Percentiles rank a stretch among this genome's conserved stretches.
phyloP scores from a whole-genome alignment of 2,329 filamentous ascomycete genomes.

The Penicillium sp. region DNA sequence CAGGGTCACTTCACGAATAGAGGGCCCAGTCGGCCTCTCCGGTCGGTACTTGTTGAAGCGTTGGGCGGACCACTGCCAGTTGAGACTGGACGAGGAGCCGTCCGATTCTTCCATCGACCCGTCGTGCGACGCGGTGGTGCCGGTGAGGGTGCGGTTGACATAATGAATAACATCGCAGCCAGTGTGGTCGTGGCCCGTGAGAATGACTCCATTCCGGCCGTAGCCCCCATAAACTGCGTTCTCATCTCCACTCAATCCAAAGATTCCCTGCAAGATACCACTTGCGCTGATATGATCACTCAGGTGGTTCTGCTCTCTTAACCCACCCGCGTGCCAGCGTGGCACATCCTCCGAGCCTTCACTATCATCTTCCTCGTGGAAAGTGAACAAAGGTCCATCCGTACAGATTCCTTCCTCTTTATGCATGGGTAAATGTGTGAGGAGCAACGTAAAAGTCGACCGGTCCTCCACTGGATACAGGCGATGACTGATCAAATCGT shows the following conservation, averaged over 20 bases:
- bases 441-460: conserved; percentile 68
- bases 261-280: conserved; percentile 76
- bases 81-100: neutral
- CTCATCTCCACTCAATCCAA: conserved; percentile 63
- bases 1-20: conserved; percentile 80
- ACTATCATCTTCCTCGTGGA: conserved; percentile 61
- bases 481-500: conserved; percentile 53
- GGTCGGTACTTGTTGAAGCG: conserved; percentile 20
- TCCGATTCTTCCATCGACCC: conserved; percentile 7
- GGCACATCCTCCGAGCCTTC: conserved; percentile 47
- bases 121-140: neutral
- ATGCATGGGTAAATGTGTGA: conserved; percentile 88
- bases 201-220: conserved; percentile 68
- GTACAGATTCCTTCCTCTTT: conserved; percentile 77
- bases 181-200: conserved; percentile 93
- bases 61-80: conserved; percentile 34
- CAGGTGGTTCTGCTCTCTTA: conserved; percentile 89
- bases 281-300: conserved; percentile 61
- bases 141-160: conserved; percentile 51
- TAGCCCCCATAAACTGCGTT: conserved; percentile 54
- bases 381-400: conserved; percentile 76
- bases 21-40: conserved; percentile 25
- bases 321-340: conserved; percentile 35
- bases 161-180: conserved; percentile 89
- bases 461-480: conserved; percentile 55